phyloP scores from a whole-genome alignment of 495 filamentous ascomycete genomes.

The Bryoglossum gracile region DNA sequence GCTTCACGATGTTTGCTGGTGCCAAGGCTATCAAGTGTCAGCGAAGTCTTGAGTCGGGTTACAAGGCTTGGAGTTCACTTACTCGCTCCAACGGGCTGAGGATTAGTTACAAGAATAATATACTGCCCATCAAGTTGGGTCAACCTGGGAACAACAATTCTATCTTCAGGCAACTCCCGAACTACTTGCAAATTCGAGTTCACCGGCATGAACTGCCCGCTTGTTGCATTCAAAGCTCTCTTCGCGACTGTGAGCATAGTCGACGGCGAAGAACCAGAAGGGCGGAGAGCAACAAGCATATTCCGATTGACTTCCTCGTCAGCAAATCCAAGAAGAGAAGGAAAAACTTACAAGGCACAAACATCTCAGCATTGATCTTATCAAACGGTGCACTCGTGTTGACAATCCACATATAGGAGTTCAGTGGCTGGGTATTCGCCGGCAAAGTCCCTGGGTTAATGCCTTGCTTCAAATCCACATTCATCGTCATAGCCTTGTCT shows the following conservation, averaged over 20 bases:
- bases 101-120: slow-evolving; percentile 14
- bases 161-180: slow-evolving; percentile 18
- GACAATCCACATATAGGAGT: slow-evolving; percentile 20
- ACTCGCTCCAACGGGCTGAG: slow-evolving; percentile 12
- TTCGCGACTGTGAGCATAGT: slow-evolving; percentile 23
- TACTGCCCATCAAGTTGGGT: slow-evolving; percentile 21
- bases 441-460: slow-evolving; percentile 16
- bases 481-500: slow-evolving; percentile 5
- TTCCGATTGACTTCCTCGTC: slow-evolving; percentile 16
- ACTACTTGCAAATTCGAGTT: slow-evolving; percentile 10
- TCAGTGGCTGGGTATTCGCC: slow-evolving; percentile 10
- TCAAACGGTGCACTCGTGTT: slow-evolving; percentile 16
- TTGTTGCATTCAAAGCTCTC: slow-evolving; percentile 16
- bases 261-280: slow-evolving; percentile 17
- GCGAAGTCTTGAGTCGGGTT: too few relatives aligned
- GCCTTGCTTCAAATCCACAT: slow-evolving; percentile 18
- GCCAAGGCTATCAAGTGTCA: not conserved
- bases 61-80: too few relatives aligned
- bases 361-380: slow-evolving; percentile 14
- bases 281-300: slow-evolving; percentile 16
- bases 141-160: slow-evolving; percentile 12
- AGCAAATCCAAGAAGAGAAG: not conserved
- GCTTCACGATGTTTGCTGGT: not conserved
- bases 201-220: slow-evolving; percentile 10
- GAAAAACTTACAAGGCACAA: slow-evolving; percentile 14